A percentile compares a stretch with the other conserved stretches of the same genome.
phyloP scores from a whole-genome alignment of 2,329 filamentous ascomycete genomes.

The Biscogniauxia sp. region DNA sequence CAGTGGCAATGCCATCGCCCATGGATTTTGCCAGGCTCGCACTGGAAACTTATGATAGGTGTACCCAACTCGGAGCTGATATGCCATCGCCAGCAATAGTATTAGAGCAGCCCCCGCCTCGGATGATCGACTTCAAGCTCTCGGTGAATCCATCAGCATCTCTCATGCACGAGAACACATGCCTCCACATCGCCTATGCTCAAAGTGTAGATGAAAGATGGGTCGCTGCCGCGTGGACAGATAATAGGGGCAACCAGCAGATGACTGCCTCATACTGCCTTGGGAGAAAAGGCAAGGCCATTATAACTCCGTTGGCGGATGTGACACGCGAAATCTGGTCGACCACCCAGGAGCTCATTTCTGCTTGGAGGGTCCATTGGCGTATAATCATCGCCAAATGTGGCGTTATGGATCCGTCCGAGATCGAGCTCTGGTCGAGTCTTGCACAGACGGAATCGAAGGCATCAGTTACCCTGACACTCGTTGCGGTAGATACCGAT shows the following conservation, averaged over 20 bases:
- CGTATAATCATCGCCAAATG: conserved; percentile 72
- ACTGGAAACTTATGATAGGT: conserved; percentile 76
- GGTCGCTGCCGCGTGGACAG: conserved; percentile 79
- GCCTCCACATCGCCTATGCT: conserved; percentile 77
- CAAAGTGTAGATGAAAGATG: conserved; percentile 73
- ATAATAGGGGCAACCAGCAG: conserved; percentile 72
- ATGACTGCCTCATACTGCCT: conserved; percentile 73
- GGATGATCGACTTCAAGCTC: conserved; percentile 73
- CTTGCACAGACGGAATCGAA: conserved; percentile 52
- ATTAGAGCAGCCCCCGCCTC: conserved; percentile 67
- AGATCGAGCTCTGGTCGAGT: conserved; percentile 59
- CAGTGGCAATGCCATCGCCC: conserved; percentile 61
- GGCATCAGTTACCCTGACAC: conserved; percentile 52
- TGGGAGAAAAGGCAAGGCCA: conserved; percentile 52
- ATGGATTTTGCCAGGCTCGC: conserved; percentile 61
- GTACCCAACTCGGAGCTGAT: conserved; percentile 54
- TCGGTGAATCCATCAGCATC: conserved; percentile 66
- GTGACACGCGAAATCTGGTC: conserved; percentile 77
- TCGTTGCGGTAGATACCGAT: conserved; percentile 64
- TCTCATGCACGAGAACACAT: conserved; percentile 73
- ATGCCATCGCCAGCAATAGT: conserved; percentile 68
- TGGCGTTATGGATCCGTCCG: conserved; percentile 64
- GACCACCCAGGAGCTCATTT: conserved; percentile 71
- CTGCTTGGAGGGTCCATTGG: conserved; percentile 70
- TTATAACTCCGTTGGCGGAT: conserved; percentile 55